These are phyloP conservation scores for Entamoeba histolytica DNA, from an alignment of 208 protist species.

Conservation along the genomic window DNA sequence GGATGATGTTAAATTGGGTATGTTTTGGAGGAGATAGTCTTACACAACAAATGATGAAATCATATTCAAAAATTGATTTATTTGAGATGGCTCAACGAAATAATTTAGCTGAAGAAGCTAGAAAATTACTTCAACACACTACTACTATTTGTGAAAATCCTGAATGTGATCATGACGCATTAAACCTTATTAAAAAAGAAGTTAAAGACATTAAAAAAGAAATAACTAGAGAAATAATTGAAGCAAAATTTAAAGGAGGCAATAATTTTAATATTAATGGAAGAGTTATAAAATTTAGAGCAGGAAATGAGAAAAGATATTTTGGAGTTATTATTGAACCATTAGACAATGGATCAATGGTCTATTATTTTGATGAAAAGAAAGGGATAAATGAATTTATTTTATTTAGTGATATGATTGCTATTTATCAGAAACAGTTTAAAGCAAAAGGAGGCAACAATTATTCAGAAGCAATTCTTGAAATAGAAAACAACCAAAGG, in stretches of 20 bases:
- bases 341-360: not conserved
- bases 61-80: not conserved
- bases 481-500: not conserved
- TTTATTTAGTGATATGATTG: not conserved
- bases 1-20: not conserved
- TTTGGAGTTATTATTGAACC: not conserved
- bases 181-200: not conserved
- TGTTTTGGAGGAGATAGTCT: not conserved
- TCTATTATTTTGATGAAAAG: not conserved
- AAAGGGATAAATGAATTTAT: not conserved
- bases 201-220: not conserved
- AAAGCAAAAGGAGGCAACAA: not conserved
- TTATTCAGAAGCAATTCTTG: not conserved
- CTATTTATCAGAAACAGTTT: not conserved
- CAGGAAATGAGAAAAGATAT: not conserved
- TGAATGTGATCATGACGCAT: not conserved
- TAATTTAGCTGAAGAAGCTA: not conserved
- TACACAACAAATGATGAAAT: not conserved
- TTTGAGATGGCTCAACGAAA: not conserved
- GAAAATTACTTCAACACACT: not conserved
- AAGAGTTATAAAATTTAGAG: not conserved
- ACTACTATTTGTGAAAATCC: not conserved
- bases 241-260: not conserved
- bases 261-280: not conserved
- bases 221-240: not conserved